A percentile compares a stretch with the other conserved stretches of the same genome.
These are phyloP conservation scores for Fusarium globosum DNA, from an alignment of 2,329 filamentous ascomycete species.

Conservation along the genomic window DNA sequence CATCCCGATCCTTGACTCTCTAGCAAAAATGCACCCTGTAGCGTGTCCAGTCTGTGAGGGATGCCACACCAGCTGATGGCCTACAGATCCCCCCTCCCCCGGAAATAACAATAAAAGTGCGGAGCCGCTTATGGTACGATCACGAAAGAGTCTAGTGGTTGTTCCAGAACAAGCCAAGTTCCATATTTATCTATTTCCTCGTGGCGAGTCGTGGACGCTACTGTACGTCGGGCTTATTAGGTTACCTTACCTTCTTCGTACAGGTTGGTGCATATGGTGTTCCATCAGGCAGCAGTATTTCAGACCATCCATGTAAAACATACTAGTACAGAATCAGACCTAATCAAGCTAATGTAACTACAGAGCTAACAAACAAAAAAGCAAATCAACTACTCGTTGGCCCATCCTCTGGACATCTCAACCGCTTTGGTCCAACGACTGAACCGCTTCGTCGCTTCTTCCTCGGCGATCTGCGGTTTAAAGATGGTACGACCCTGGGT, in stretches of 20 bases:
- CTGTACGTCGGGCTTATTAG: constrained; percentile 18
- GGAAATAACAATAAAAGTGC: constrained; percentile 22
- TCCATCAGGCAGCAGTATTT: constrained; percentile 34
- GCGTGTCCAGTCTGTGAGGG: background rate
- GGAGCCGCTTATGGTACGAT: constrained; percentile 29
- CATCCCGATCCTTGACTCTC: constrained; percentile 5
- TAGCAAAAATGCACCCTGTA: too few relatives aligned
- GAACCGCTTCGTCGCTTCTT: constrained; percentile 72
- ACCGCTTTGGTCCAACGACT: constrained; percentile 81
- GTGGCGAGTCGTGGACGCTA: background rate
- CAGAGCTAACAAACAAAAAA: constrained; percentile 3
- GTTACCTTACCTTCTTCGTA: background rate
- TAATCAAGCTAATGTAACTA: background rate
- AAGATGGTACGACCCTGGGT: constrained; percentile 75
- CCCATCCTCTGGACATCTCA: constrained; percentile 81
- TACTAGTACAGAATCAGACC: constrained; percentile 22
- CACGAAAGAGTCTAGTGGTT: background rate
- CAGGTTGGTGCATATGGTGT: background rate
- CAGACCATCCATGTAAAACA: constrained; percentile 11
- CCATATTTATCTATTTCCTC: background rate
- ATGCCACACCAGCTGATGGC: background rate
- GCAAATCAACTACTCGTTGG: constrained; percentile 46
- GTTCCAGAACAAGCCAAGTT: constrained; percentile 19
- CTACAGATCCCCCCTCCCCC: background rate
- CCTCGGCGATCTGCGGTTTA: constrained; percentile 70